Conservation (phyloP, 148 eudicot species). For the Agrostemma githago region DNA sequence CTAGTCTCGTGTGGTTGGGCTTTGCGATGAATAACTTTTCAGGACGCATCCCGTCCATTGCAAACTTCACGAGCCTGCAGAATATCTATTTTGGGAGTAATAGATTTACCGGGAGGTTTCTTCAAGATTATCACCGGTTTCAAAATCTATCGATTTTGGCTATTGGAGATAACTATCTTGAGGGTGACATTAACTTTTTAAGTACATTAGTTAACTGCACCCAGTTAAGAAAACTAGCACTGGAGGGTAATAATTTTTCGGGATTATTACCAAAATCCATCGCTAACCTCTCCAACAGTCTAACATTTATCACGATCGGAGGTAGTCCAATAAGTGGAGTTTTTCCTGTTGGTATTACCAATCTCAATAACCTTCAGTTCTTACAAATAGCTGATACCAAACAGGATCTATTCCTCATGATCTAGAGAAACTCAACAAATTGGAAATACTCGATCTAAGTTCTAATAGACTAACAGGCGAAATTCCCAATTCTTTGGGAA, state of each 20-base stretch:
- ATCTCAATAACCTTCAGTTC: neutral
- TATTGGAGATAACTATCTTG: neutral
- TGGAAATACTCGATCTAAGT: conserved; percentile 8
- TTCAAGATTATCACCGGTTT: neutral
- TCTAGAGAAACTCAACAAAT: conserved; percentile 20
- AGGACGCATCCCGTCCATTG: no score
- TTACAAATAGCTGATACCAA: neutral
- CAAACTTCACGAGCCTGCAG: conserved; percentile 12
- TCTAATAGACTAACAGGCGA: conserved; percentile 28
- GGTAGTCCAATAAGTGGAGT: conserved; percentile 3
- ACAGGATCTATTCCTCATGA: conserved; percentile 21
- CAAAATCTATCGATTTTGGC: neutral
- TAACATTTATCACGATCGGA: neutral
- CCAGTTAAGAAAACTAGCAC: neutral
- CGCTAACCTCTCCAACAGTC: conserved; percentile 15
- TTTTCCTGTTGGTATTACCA: neutral
- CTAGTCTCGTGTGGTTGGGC: neutral
- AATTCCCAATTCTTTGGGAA: conserved; percentile 30
- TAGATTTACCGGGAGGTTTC: conserved; percentile 6
- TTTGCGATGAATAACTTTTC: no score
- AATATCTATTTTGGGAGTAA: neutral
- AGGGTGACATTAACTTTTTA: no score
- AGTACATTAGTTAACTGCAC: no score
- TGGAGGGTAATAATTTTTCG: conserved; percentile 4
- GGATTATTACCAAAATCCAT: neutral